phyloP scores from a whole-genome alignment of 1,284 basidiomycete genomes.

The Naganishia cerealis region DNA sequence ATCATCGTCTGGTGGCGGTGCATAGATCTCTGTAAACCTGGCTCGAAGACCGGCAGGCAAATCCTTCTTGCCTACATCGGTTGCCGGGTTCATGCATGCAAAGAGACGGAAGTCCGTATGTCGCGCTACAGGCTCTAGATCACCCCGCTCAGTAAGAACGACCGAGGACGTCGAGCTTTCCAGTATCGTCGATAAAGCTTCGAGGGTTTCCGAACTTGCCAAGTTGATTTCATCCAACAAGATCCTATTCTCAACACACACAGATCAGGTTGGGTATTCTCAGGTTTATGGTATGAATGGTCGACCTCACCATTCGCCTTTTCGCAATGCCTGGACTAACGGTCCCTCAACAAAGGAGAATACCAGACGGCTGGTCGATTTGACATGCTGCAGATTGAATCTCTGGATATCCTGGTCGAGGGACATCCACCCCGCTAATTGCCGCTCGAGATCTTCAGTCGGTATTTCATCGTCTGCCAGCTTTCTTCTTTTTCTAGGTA shows the following conservation, averaged over 20 bases:
- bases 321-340: slow-evolving; percentile 82
- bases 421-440: slow-evolving; percentile 63
- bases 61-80: slow-evolving; percentile 97
- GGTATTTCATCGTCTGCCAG: slow-evolving; percentile 55
- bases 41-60: slow-evolving; percentile 85
- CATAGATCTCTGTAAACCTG: slow-evolving; percentile 93
- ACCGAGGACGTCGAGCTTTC: slow-evolving; percentile 84
- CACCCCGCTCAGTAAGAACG: slow-evolving; percentile 89
- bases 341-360: slow-evolving; percentile 97
- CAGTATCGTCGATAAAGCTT: slow-evolving; percentile 83
- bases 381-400: slow-evolving; percentile 83
- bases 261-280: background rate
- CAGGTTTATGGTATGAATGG: background rate
- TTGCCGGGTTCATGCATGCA: slow-evolving; percentile 99
- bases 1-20: slow-evolving; percentile 88
- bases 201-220: slow-evolving; percentile 89
- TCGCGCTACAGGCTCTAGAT: slow-evolving; percentile 82
- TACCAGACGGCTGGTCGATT: slow-evolving; percentile 79
- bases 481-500: slow-evolving; percentile 68
- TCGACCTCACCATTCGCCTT: slow-evolving; percentile 78
- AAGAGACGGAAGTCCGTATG: slow-evolving; percentile 95
- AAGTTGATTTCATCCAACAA: slow-evolving; percentile 96
- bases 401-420: slow-evolving; percentile 72
- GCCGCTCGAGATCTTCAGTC: slow-evolving; percentile 56
- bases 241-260: slow-evolving; percentile 63